phyloP scores from a whole-genome alignment of 768 basidiomycete species.

The Boletus tylopilopsis region DNA sequence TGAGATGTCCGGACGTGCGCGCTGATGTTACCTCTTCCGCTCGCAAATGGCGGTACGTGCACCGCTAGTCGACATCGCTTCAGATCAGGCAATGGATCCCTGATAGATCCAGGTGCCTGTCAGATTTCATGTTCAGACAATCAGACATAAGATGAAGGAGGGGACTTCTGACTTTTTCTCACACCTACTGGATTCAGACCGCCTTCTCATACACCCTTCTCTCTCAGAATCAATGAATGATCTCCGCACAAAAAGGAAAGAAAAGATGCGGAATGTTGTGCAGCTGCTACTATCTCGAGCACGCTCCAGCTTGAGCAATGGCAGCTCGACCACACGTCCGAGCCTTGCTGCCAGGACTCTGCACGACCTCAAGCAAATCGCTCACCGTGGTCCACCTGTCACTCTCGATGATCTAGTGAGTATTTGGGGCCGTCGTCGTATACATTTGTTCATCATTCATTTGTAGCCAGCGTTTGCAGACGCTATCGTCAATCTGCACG shows the following conservation, averaged over 20 bases:
- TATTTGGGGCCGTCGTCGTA: neutral
- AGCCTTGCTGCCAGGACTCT: constrained; percentile 17
- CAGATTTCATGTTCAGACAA: no score
- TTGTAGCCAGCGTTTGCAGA: constrained; percentile 47
- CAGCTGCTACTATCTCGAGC: constrained; percentile 15
- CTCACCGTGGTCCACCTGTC: constrained; percentile 25
- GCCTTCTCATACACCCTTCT: no score
- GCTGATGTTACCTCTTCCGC: no score
- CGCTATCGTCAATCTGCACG: constrained; percentile 40
- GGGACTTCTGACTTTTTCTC: no score
- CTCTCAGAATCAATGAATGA: constrained; percentile 1
- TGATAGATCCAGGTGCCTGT: no score
- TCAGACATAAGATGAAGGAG: no score
- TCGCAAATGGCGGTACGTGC: no score
- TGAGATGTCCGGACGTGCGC: no score
- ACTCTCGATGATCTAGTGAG: constrained; percentile 28
- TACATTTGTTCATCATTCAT: neutral
- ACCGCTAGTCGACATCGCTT: no score
- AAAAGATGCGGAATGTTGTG: constrained; percentile 5
- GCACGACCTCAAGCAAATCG: constrained; percentile 28
- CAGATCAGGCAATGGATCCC: no score
- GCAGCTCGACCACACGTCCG: neutral
- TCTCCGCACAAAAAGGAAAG: neutral
- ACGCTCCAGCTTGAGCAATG: constrained; percentile 1
- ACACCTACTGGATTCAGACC: no score